Evolutionary conservation across 1,284 basidiomycete genomes (phyloP), one percentile per base, ranked within the genome.

Genomic region (Golubevia sp.): DNA sequence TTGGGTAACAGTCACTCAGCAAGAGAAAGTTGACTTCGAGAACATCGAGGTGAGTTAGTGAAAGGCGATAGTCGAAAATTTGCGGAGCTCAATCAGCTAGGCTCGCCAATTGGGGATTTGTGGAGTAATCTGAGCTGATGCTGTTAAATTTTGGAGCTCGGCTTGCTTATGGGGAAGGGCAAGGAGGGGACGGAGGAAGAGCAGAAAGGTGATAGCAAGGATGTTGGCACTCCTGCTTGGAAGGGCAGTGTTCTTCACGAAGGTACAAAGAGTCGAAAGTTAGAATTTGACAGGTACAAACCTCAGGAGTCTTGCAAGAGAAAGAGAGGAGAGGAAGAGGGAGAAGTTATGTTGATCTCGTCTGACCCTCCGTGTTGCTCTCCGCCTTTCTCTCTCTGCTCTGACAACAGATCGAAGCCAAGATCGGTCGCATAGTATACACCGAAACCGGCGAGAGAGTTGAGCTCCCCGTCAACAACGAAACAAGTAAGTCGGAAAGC

Each of bases 351-450:
- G 8, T 2, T 25, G 24, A n/a, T 34, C 18, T 38, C 18, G 23
- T 63, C 52, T 20, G 0, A 52, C 25, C 30, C 44, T 30, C 54
- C 49, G n/a, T 18, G 15, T 48, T 52, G 4, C 55, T 23, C 49
- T 24, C n/a, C 25, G 5, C 38, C n/a, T 24, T 44, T 50, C 20
- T 91, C 4, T 89, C 27, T 11, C 7, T 18, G 15, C 8, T 13
- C 8, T n/a, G 23, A 25, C n/a, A 15, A 2, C 49, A 97, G 87
- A 92, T 98, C 21, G 96, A 98, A 85, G 94, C 94, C 18, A 98
- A 97, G 86, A 87, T 99, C 55, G 96, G 96, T 0, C 82, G 92
- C 13, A 83, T 98, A 76, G 87, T 88, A 64, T 90, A 94, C 59
- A 86, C 87, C 58, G 74, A 69, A 25, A 85, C 86, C 13, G 88